Evolutionary conservation across 371 early-diverging fungal species (phyloP), one percentile per base, ranked within the genome.

Genomic region (Blakeslea trispora): DNA sequence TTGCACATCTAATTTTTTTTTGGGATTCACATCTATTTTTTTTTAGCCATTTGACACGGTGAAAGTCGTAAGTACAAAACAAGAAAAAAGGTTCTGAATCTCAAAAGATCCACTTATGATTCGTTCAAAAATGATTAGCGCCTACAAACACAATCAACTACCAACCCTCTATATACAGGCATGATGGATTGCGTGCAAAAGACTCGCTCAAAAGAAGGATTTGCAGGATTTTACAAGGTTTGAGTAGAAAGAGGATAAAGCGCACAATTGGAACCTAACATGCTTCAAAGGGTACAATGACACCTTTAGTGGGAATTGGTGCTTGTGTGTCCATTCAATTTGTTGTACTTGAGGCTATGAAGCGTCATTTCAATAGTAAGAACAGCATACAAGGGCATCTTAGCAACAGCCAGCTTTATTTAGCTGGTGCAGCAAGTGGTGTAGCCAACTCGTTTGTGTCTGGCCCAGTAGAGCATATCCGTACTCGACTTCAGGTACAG

Each of bases 291-390:
- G 91, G 90, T 31, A 89, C 89, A 15, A 81, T 84, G 48, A 91
- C 89, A 21, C 91, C 91, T 5, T 74, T 89, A 53, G 82, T 91
- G 6, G 91, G 91, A 57, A 85, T 91, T 42, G 91, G 91, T 45
- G 81, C 88, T 32, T 90, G 90, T 63, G 90, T 92, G 21, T 90
- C 91, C 10, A 89, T 92, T 64, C 91, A 91, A 74, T 91, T 91
- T 63, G 79, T 89, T 21, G 84, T 82, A 17, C 72, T 90, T 41
- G 86, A 88, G 69, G 72, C 74, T 53, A 88, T 86, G 85, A 91
- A 89, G 68, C 81, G 92, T 42, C 72, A 77, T 40, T 90, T 85
- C 68, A 64, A 69, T 23, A 62, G 63, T 9, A 41, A 64, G 24
- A 87, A 89, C 59, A 74, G 75, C 2, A 21, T 45, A 22, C 61